A percentile compares a stretch with the other conserved stretches of the same genome.
Evolutionary conservation across 148 eudicot genomes (phyloP).

Genomic region (Euryodendron excelsum): DNA sequence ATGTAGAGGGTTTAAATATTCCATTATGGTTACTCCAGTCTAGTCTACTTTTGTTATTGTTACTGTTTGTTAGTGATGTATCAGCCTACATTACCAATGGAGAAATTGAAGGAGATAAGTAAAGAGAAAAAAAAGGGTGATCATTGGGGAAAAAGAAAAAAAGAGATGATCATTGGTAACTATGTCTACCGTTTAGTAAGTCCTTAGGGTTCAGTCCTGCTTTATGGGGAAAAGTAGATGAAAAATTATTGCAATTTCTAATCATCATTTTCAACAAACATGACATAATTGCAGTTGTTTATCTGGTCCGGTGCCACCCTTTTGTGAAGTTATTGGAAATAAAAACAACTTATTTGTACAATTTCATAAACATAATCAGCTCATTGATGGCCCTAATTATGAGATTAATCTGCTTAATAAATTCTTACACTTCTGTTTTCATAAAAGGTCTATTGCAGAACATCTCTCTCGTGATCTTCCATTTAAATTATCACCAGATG

Average conservation of each 20-base stretch:
- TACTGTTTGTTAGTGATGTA: no score
- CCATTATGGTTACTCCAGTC: no score
- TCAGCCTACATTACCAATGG: no score
- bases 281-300: no score
- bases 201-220: no score
- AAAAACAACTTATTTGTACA: not conserved
- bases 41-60: no score
- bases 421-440: not conserved
- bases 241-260: not conserved
- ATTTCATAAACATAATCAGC: not conserved
- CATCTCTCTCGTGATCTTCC: conserved; percentile 58
- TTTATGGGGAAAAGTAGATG: not conserved
- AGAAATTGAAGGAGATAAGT: no score
- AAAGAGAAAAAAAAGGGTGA: not conserved
- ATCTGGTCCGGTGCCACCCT: not conserved
- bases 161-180: not conserved
- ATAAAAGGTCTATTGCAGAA: conserved; percentile 66
- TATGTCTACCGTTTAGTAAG: no score
- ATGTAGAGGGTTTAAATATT: no score
- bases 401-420: not conserved
- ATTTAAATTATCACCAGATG: conserved; percentile 44
- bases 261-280: not conserved
- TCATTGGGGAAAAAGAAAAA: not conserved
- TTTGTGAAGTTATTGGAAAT: not conserved
- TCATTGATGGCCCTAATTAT: not conserved